Evolutionary conservation across 2,329 filamentous ascomycete genomes (phyloP).

Genomic region (Gyromitra esculenta): DNA sequence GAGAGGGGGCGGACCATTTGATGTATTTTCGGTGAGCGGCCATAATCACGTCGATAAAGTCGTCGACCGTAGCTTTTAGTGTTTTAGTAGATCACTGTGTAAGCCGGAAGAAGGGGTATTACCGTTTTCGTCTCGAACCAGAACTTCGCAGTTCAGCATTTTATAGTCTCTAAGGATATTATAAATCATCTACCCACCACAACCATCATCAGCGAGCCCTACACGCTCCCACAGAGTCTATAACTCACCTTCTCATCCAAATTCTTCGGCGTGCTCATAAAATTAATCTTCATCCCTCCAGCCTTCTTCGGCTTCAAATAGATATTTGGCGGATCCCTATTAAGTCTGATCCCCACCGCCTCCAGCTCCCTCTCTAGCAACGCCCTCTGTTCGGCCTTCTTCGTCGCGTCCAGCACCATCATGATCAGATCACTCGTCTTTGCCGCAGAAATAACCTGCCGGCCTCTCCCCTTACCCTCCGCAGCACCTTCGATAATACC

Average conservation of each 20-base stretch:
- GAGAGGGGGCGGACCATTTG: constrained; percentile 65
- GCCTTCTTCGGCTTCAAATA: constrained; percentile 96
- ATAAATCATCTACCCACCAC: constrained; percentile 74
- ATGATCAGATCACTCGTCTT: constrained; percentile 98
- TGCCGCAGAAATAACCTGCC: constrained; percentile 96
- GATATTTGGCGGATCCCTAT: constrained; percentile 95
- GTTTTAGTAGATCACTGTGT: background rate
- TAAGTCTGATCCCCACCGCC: constrained; percentile 91
- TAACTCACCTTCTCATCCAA: constrained; percentile 78
- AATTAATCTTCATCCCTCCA: constrained; percentile 98
- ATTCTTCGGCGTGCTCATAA: constrained; percentile 85
- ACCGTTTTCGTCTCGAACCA: constrained; percentile 90
- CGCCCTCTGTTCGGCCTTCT: constrained; percentile 90
- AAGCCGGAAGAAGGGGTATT: constrained; percentile 42
- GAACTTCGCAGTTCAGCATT: constrained; percentile 95
- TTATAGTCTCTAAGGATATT: constrained; percentile 99
- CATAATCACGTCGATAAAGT: constrained; percentile 99
- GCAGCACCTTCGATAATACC: constrained; percentile 98
- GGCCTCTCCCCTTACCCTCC: constrained; percentile 92
- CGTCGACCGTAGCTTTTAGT: constrained; percentile 81
- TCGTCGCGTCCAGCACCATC: constrained; percentile 97
- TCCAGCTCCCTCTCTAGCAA: constrained; percentile 92
- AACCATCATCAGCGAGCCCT: constrained; percentile 12
- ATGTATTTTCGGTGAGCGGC: constrained; percentile 99
- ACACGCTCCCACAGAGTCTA: background rate